Percentiles rank a stretch among this genome's conserved stretches.
phyloP scores from a whole-genome alignment of 2,329 filamentous ascomycete species.

The Paraphaeosphaeria minitans region DNA sequence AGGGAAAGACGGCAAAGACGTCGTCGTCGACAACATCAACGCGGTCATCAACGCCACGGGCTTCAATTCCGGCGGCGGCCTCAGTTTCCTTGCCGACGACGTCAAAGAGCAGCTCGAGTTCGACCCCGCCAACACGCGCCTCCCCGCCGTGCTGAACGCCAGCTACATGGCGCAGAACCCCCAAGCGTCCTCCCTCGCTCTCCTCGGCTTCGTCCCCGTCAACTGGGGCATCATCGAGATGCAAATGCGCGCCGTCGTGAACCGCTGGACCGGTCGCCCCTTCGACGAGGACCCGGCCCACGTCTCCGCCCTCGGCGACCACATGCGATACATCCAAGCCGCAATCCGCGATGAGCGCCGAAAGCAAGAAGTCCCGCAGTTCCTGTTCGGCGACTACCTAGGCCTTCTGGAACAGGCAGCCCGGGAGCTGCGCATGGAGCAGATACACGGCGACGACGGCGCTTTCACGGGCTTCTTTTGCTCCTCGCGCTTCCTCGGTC shows the following conservation, averaged over 20 bases:
- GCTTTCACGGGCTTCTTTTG: constrained; percentile 56
- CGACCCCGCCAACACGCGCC: constrained; percentile 55
- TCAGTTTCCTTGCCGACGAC: constrained; percentile 65
- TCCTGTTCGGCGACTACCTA: constrained; percentile 79
- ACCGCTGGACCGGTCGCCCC: constrained; percentile 24
- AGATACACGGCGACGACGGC: constrained; percentile 36
- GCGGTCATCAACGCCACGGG: constrained; percentile 75
- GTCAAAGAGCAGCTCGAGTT: constrained; percentile 63
- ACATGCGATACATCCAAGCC: constrained; percentile 29
- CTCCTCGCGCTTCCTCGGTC: constrained; percentile 34
- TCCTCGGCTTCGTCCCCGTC: constrained; percentile 77
- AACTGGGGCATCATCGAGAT: constrained; percentile 87
- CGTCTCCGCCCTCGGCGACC: constrained; percentile 40
- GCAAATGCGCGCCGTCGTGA: constrained; percentile 71
- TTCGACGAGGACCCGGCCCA: constrained; percentile 19
- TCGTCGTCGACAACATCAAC: constrained; percentile 60
- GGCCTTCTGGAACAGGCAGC: constrained; percentile 76
- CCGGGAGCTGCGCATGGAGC: constrained; percentile 58
- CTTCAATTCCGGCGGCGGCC: constrained; percentile 63
- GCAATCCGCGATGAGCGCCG: constrained; percentile 23
- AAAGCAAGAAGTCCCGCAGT: constrained; percentile 63
- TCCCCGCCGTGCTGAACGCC: constrained; percentile 52
- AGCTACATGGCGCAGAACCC: constrained; percentile 51
- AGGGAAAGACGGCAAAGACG: neutral
- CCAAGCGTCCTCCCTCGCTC: constrained; percentile 69